Base-by-base conservation (phyloP, 2,329 filamentous ascomycete species). In the Knufia fluminis region DNA sequence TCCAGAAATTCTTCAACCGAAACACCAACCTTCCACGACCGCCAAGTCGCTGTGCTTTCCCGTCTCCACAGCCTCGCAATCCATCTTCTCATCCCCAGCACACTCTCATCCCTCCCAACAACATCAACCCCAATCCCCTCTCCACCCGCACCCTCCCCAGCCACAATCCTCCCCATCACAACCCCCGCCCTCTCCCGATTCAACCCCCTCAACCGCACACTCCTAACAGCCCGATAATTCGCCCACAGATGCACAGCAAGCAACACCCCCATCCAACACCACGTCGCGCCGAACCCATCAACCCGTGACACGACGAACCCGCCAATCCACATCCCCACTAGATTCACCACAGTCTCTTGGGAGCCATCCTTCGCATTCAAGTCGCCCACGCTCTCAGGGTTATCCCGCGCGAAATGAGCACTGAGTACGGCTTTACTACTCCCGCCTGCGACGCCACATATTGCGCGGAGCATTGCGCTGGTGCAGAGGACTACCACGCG, bases 321-420 rank as follows among this genome's bases (percentile, higher is more conserved):
- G 1, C 92, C 92, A 12, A 78, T 76, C 46, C 95, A 74, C 78
- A 97, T 89, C 1, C 92, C 92, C 28, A 95, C 54, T 22, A 97
- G 73, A 1, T 87, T 91, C 50, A 98, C 86, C 17, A 95, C 81
- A 0, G 91, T 97, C 68, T 97, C 92, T 69, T 97, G 92, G 57
- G 86, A 94, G 10, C 89, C 89, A 64, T 97, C 91, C 76, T 95
- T 83, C 71, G 91, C 90, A 68, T 96, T 97, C 50, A 98, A 74
- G 66, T 97, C 91, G 1, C 87, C 91, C 39, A 97, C 69, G 64
- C 96, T 97, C 24, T 48, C 45, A n/a, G 45, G 45, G 32, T 88
- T 86, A 62, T 82, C 81, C 57, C 75, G 80, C 7, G 91, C 89
- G 71, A 98, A 97, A 68, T 98, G 92, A 9, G 87, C 85, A 62